Conservation (phyloP, 2,329 filamentous ascomycete genomes). For the Hypomyces perniciosus region DNA sequence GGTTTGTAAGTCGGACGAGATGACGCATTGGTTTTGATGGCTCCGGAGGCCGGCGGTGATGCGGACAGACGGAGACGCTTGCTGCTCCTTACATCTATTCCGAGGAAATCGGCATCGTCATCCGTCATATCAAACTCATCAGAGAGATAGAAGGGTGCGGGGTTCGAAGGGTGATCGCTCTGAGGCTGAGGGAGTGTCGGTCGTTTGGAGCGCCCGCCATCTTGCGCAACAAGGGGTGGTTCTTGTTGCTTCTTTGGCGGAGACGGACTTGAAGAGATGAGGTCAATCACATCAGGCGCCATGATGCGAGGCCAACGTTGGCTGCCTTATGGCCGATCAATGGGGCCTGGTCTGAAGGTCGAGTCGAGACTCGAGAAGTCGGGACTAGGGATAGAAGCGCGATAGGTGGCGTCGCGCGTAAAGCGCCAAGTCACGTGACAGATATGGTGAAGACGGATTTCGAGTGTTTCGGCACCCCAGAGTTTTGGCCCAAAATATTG, state of each 20-base stretch:
- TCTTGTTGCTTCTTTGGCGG: neutral
- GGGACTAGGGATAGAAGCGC: neutral
- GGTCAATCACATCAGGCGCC: slow-evolving; percentile 30
- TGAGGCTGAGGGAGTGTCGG: neutral
- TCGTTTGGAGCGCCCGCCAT: neutral
- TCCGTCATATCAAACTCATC: slow-evolving; percentile 2
- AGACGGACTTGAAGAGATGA: slow-evolving; percentile 32
- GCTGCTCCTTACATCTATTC: neutral
- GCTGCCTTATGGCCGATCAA: too few relatives aligned
- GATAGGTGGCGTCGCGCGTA: neutral
- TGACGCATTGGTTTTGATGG: too few relatives aligned
- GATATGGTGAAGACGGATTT: too few relatives aligned
- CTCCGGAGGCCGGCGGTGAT: neutral
- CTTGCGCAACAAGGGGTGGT: neutral
- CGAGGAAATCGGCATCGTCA: neutral
- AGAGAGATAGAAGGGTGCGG: neutral
- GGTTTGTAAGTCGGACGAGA: neutral
- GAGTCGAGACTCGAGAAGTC: too few relatives aligned
- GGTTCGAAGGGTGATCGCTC: neutral
- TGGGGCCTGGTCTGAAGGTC: too few relatives aligned
- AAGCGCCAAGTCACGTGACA: neutral
- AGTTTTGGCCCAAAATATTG: too few relatives aligned
- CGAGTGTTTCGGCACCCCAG: too few relatives aligned
- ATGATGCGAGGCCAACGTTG: slow-evolving; percentile 14
- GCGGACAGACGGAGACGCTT: neutral